A percentile compares a stretch with the other conserved stretches of the same genome.
phyloP scores from a whole-genome alignment of 129 eudicot species.

The Saposhnikovia divaricata region DNA sequence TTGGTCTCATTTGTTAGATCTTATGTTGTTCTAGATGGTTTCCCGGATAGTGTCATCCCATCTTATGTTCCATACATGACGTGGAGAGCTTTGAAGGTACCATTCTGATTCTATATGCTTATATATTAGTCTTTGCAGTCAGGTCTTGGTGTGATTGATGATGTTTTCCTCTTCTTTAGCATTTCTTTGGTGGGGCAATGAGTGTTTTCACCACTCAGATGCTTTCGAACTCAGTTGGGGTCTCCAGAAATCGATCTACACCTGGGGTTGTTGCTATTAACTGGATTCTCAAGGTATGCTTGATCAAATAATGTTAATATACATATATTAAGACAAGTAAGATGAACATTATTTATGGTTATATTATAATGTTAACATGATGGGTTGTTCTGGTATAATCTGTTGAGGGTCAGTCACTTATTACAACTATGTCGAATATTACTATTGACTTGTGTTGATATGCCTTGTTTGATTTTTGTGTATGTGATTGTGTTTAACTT shows the following conservation, averaged over 20 bases:
- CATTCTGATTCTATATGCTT: background rate
- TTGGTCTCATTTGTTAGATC: constrained; percentile 77
- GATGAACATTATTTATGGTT: background rate
- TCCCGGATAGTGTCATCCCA: constrained; percentile 89
- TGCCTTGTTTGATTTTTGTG: too few species aligned
- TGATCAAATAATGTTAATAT: background rate
- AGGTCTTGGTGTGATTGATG: constrained; percentile 1
- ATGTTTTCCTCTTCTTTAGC: constrained; percentile 32
- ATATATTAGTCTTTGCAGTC: background rate
- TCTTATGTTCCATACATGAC: constrained; percentile 99
- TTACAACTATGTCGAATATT: too few species aligned
- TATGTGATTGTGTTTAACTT: too few species aligned
- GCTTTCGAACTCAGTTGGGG: constrained; percentile 84
- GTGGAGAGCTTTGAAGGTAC: constrained; percentile 98
- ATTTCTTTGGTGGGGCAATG: constrained; percentile 99
- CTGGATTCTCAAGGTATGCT: constrained; percentile 89
- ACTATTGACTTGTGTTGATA: too few species aligned
- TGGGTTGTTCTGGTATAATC: background rate
- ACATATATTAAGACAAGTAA: background rate
- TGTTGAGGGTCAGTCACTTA: background rate
- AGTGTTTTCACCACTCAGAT: constrained; percentile 93
- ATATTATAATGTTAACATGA: background rate
- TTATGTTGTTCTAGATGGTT: constrained; percentile 97
- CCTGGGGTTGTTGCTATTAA: constrained; percentile 96
- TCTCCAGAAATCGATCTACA: constrained; percentile 55